Conservation (phyloP, 1,284 basidiomycete species). For the Ganoderma boninense region DNA sequence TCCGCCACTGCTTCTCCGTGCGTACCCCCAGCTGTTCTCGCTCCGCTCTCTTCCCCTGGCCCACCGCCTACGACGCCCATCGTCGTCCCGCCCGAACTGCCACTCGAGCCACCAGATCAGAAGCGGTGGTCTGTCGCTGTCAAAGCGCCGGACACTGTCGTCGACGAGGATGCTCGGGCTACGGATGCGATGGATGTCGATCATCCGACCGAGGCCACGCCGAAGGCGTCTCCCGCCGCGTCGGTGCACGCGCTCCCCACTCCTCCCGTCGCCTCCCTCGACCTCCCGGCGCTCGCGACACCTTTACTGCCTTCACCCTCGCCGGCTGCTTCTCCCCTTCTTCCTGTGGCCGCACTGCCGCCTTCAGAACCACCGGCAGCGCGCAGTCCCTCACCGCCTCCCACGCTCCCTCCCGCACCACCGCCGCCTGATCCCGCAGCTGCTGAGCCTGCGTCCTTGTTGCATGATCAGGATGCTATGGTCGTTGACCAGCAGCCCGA, state of each 20-base stretch:
- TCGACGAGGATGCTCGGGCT: not conserved
- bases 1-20: not conserved
- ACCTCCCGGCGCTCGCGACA: not conserved
- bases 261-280: not conserved
- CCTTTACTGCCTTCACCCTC: not conserved
- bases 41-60: conserved; percentile 8
- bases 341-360: not conserved
- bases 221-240: not conserved
- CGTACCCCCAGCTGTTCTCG: conserved; percentile 5
- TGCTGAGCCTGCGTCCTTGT: not conserved
- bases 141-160: not conserved
- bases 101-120: conserved; percentile 8
- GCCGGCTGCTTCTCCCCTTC: not conserved
- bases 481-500: not conserved
- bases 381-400: not conserved
- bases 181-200: conserved; percentile 16
- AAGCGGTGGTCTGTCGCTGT: not conserved
- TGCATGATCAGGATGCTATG: conserved; percentile 4
- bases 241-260: not conserved
- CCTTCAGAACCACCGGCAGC: not conserved
- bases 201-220: conserved; percentile 10
- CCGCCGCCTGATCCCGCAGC: not conserved
- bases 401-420: not conserved
- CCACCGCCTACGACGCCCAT: conserved; percentile 11
- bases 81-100: conserved; percentile 9